Base-by-base conservation (phyloP, 2,329 filamentous ascomycete genomes). In the Venturia nashicola region DNA sequence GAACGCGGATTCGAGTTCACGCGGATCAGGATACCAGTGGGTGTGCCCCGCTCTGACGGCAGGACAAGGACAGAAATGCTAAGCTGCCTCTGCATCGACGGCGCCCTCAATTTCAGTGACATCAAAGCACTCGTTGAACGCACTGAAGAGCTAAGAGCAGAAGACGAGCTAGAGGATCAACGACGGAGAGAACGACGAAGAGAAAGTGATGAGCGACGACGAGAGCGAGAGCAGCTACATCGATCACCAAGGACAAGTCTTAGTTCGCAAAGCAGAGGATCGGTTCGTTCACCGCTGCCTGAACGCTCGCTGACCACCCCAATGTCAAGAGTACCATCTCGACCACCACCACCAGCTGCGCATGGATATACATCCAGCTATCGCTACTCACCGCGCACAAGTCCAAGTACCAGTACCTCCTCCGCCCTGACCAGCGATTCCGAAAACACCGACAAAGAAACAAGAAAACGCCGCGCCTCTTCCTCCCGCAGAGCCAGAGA, bases 61-160 rank as follows among this genome's bases (percentile, higher is more conserved):
- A 60, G 23, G 9, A 60, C 20, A 40, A 60, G 36, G 23, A 60
- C 59, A 27, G 36, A 42, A 18, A 42, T 60, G 46, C 23, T 54
- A 12, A 46, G 36, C 23, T 43, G 61, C 16, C 51, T 54, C 23
- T 63, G 61, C n/a, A 63, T 63, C 20, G 61, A 63, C n/a, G 48
- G 48, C 5, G 46, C 61, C 5, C 51, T 63, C 3, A 11, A 18
- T 18, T 51, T 51, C 27, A 51, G 55, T 18, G 46, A 63, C 16
- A 40, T 63, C 27, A 40, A 55, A 34, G 27, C 16, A 14, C 48
- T 63, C 2, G 61, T 63, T 11, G n/a, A 59, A 8, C 36, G 32
- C 8, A 63, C 61, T 11, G 48, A 48, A 16, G 27, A 34, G 8
- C 4, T 39, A 36, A 23, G 60, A 51, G 44, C 40, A 27, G 44